Evolutionary conservation across 2,329 filamentous ascomycete genomes (phyloP).

Genomic region (Penicillium aurantiogriseum): DNA sequence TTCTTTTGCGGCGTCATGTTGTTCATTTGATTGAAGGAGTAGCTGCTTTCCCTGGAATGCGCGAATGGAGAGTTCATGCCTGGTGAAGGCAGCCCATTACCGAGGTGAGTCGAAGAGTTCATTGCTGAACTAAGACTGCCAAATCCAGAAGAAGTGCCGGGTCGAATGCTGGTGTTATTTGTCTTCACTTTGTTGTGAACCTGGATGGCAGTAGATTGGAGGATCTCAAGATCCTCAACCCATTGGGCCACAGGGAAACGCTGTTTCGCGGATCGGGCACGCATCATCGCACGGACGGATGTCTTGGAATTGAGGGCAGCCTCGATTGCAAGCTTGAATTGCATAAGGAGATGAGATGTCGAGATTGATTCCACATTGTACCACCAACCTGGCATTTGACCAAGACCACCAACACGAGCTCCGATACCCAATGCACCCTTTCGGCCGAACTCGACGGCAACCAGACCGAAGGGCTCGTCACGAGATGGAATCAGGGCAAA

Average conservation of each 20-base stretch:
- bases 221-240: constrained; percentile 62
- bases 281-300: constrained; percentile 60
- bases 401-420: constrained; percentile 63
- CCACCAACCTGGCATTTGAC: constrained; percentile 71
- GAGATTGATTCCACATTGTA: constrained; percentile 66
- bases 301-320: constrained; percentile 59
- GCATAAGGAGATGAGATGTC: constrained; percentile 61
- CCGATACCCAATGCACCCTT: constrained; percentile 68
- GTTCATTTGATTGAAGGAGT: constrained; percentile 33
- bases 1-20: constrained; percentile 35
- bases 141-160: constrained; percentile 44
- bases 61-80: constrained; percentile 28
- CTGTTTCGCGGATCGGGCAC: constrained; percentile 63
- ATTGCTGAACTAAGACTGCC: constrained; percentile 34
- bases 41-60: constrained; percentile 24
- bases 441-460: constrained; percentile 67
- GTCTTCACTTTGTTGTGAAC: constrained; percentile 49
- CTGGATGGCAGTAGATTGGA: constrained; percentile 60
- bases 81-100: constrained; percentile 24
- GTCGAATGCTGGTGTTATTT: constrained; percentile 31
- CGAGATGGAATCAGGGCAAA: constrained; percentile 67
- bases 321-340: constrained; percentile 64
- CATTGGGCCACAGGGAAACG: constrained; percentile 67
- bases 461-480: constrained; percentile 67
- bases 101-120: constrained; percentile 11